Evolutionary conservation across 768 basidiomycete species (phyloP).

Genomic region (Serendipita sp.): DNA sequence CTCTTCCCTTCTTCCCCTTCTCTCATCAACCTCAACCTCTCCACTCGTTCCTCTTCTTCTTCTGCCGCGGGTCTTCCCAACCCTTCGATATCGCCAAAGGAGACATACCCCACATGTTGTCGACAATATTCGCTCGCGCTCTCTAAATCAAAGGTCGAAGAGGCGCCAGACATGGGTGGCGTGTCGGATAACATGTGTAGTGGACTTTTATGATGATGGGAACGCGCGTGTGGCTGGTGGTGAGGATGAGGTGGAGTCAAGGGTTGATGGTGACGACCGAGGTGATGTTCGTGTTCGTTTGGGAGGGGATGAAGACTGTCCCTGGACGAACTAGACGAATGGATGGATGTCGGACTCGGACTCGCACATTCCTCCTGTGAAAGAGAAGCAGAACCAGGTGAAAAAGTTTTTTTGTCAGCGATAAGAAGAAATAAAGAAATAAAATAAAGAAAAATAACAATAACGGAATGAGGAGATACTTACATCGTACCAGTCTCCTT

Average conservation of each 20-base stretch:
- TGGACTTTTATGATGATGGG: too few species aligned
- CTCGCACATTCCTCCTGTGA: neutral
- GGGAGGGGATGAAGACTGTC: neutral
- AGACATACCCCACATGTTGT: constrained; percentile 45
- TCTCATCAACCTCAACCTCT: neutral
- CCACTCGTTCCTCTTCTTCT: constrained; percentile 21
- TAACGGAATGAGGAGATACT: too few species aligned
- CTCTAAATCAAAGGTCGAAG: constrained; percentile 38
- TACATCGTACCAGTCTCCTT: too few species aligned
- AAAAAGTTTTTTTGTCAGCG: too few species aligned
- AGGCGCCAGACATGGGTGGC: constrained; percentile 11
- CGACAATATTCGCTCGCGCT: constrained; percentile 42
- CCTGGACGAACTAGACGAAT: neutral
- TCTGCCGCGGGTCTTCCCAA: constrained; percentile 38
- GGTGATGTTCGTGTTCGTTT: neutral
- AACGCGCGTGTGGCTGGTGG: neutral
- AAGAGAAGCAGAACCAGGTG: too few species aligned
- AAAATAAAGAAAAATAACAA: too few species aligned
- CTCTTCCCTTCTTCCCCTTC: neutral
- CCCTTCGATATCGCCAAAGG: constrained; percentile 51
- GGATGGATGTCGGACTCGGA: neutral
- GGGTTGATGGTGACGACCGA: neutral
- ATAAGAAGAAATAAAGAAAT: too few species aligned
- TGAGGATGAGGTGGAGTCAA: neutral
- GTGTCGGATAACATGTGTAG: too few species aligned